These are phyloP conservation scores for Aspergillus ochraceoroseus DNA, from an alignment of 2,329 filamentous ascomycete species.

Conservation along the genomic window DNA sequence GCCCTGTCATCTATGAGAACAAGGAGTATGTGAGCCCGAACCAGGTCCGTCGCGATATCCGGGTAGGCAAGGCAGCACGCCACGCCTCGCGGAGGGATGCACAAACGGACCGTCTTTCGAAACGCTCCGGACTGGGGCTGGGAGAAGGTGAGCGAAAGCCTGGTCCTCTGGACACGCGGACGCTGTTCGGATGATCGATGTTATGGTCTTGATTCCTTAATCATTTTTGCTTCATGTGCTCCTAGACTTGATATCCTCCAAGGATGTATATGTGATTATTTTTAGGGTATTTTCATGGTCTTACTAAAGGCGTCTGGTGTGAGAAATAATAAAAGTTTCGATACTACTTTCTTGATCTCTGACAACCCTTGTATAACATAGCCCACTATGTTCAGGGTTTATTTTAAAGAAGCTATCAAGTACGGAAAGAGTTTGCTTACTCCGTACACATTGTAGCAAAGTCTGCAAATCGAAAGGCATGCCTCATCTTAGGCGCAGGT, in stretches of 20 bases:
- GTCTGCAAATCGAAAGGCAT: too few species aligned
- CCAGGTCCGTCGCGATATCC: conserved; percentile 78
- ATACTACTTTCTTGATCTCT: too few species aligned
- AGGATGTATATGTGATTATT: conserved; percentile 35
- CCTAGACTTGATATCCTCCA: conserved; percentile 33
- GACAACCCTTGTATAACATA: too few species aligned
- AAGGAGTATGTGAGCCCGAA: conserved; percentile 96
- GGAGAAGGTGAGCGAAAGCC: conserved; percentile 56
- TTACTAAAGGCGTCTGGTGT: conserved; percentile 32
- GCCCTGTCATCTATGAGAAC: conserved; percentile 96
- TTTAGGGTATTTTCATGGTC: conserved; percentile 30
- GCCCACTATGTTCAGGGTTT: too few species aligned
- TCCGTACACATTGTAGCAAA: too few species aligned
- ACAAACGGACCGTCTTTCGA: conserved; percentile 64
- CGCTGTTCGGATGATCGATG: conserved; percentile 59
- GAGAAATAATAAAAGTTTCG: conserved; percentile 22
- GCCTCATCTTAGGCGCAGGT: too few species aligned
- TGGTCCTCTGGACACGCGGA: conserved; percentile 69
- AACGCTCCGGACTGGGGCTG: conserved; percentile 72
- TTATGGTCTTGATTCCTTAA: conserved; percentile 16
- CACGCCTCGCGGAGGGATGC: conserved; percentile 75
- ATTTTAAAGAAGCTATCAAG: too few species aligned
- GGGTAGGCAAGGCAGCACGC: conserved; percentile 67
- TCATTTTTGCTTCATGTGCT: conserved; percentile 20
- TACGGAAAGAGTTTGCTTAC: too few species aligned